phyloP scores from a whole-genome alignment of 2,329 filamentous ascomycete genomes.

The Trichoderma semiorbis region DNA sequence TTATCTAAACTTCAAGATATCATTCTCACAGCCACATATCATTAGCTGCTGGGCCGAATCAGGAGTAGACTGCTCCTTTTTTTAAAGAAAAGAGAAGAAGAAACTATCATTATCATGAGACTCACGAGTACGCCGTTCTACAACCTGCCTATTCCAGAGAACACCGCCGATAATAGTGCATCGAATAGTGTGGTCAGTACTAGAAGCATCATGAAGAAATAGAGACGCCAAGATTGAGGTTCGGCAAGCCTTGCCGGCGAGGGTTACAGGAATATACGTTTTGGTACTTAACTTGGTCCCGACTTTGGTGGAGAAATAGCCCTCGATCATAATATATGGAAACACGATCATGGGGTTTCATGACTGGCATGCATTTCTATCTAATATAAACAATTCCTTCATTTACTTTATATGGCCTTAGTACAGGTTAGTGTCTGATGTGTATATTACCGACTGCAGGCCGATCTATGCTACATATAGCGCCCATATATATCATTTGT shows the following conservation, averaged over 20 bases:
- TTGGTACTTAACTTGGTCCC: background rate
- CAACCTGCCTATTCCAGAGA: constrained; percentile 9
- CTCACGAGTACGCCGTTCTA: background rate
- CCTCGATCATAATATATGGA: background rate
- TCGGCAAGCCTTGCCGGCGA: background rate
- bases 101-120: background rate
- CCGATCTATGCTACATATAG: background rate
- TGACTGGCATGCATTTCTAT: background rate
- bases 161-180: background rate
- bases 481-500: background rate
- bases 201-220: background rate
- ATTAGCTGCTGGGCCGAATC: background rate
- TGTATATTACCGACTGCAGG: background rate
- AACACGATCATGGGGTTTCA: no score
- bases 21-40: background rate
- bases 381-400: background rate
- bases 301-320: background rate
- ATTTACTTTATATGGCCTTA: background rate
- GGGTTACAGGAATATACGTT: background rate
- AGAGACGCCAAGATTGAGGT: background rate
- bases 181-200: background rate
- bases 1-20: background rate
- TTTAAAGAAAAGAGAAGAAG: background rate
- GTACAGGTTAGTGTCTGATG: background rate
- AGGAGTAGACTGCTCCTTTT: background rate